Percentiles rank a stretch among this genome's conserved stretches.
Evolutionary conservation across 768 basidiomycete species (phyloP).

Genomic region (Trametes cinnabarina): DNA sequence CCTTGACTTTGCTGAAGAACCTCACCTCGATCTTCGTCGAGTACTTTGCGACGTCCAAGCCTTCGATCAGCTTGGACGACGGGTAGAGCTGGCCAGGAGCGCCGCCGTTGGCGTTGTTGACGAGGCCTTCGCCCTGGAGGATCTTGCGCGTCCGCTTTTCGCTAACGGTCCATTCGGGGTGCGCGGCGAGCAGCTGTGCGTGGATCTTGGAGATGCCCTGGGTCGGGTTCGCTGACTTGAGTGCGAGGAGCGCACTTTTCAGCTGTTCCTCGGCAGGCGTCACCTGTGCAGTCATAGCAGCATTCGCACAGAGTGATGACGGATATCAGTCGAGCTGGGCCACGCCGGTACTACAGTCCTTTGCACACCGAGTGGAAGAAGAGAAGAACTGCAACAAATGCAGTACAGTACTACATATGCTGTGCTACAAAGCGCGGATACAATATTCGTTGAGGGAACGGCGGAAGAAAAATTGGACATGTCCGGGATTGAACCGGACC

Average conservation of each 20-base stretch:
- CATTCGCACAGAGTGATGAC: neutral
- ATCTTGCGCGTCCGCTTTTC: conserved; percentile 80
- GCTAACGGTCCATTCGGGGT: conserved; percentile 76
- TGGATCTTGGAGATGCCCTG: conserved; percentile 76
- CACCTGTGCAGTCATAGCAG: neutral
- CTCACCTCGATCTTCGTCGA: conserved; percentile 62
- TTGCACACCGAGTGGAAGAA: too few relatives aligned
- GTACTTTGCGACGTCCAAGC: conserved; percentile 62
- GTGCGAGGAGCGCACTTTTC: conserved; percentile 47
- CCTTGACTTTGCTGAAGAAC: conserved; percentile 67
- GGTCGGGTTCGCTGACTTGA: conserved; percentile 57
- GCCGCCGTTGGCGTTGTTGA: conserved; percentile 25
- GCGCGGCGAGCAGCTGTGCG: conserved; percentile 50
- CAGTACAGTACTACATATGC: too few relatives aligned
- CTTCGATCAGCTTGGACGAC: conserved; percentile 59
- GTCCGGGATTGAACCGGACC: conserved; percentile 17
- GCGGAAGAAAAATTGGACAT: conserved; percentile 12
- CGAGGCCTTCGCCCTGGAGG: conserved; percentile 57
- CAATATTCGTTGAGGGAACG: neutral
- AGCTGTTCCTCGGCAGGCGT: conserved; percentile 65
- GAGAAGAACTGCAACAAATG: too few relatives aligned
- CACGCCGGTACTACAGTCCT: too few relatives aligned
- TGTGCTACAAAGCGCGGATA: too few relatives aligned
- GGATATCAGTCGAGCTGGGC: too few relatives aligned
- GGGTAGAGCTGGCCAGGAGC: conserved; percentile 41